phyloP scores from a whole-genome alignment of 2,329 filamentous ascomycete genomes.

The Fusarium sp. region DNA sequence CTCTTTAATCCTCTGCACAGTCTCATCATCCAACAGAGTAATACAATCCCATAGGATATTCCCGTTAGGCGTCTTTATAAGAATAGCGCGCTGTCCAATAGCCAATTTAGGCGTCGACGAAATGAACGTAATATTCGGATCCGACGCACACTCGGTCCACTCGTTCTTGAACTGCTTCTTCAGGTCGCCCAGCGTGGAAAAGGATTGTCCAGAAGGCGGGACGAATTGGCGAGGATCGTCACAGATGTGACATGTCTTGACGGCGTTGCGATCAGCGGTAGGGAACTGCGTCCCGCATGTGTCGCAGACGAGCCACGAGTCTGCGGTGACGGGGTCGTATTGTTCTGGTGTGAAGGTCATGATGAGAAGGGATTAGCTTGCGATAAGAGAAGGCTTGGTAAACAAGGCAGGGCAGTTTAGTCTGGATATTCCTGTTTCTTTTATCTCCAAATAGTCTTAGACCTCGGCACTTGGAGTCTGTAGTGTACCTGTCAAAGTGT shows the following conservation, averaged over 20 bases:
- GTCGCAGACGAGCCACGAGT: constrained; percentile 67
- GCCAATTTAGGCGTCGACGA: constrained; percentile 69
- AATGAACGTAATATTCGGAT: constrained; percentile 61
- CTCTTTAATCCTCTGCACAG: constrained; percentile 66
- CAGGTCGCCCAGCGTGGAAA: constrained; percentile 69
- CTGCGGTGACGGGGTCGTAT: constrained; percentile 39
- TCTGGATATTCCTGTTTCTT: constrained; percentile 6
- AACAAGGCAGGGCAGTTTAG: not conserved
- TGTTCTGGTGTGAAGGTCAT: constrained; percentile 40
- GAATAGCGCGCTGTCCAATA: constrained; percentile 80
- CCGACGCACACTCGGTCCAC: constrained; percentile 61
- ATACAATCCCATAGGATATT: constrained; percentile 87
- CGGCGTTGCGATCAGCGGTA: constrained; percentile 56
- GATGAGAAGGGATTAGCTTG: constrained; percentile 17
- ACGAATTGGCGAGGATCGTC: constrained; percentile 80
- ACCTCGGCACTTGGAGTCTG: not conserved
- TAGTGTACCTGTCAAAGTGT: not conserved
- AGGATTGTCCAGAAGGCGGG: constrained; percentile 67
- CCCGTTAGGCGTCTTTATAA: constrained; percentile 73
- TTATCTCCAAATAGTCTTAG: constrained; percentile 1
- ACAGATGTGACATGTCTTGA: constrained; percentile 75
- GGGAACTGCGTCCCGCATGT: constrained; percentile 77
- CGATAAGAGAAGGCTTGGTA: constrained; percentile 1
- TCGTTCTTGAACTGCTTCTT: constrained; percentile 63
- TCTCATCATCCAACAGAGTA: constrained; percentile 74